Base-by-base conservation (phyloP, 495 filamentous ascomycete genomes). In the Bombardia bombarda region DNA sequence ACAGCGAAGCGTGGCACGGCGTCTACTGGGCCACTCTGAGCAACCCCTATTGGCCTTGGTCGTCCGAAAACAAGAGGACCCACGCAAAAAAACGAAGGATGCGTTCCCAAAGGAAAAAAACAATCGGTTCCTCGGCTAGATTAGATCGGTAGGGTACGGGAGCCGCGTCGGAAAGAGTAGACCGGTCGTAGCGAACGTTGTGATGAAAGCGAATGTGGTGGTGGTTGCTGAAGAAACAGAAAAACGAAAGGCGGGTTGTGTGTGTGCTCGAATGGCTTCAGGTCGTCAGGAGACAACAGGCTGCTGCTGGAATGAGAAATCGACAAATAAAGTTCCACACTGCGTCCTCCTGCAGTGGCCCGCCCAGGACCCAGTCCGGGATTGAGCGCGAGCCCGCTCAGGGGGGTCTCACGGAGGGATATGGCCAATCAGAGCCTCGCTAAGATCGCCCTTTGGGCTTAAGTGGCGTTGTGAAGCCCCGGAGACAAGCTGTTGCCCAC, bases 31-130 rank as follows among this genome's bases (percentile, higher is more conserved):
- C 38, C 26, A 22, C 37, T 45, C 39, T 28, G 40, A 50, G 26
- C 32, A 46, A 46, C 51, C 54, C 51, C 49, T 57, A 51, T 54
- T 53, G 49, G 49, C 41, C 41, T 40, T 48, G 42, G n/a, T n/a
- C n/a, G n/a, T 38, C 50, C 16, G 28, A 42, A 33, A 42, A 36
- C 49, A 53, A 53, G 20, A 21, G 34, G 50, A 38, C 52, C 56
- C 28, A 47, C 53, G 56, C 45, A 45, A 38, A 20, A 50, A 42
- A 36, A 8, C 26, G 21, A 38, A n/a, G 20, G 12, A 16, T 20
- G 13, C 8, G 38, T 36, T 46, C 19, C 13, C 26, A 44, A 19
- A 31, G 21, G 25, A 16, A 34, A 44, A 56, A 46, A 43, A 3
- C 17, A 45, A 19, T 36, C 14, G 33, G 40, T 20, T 14, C n/a